Percentiles rank a stretch among this genome's conserved stretches.
Evolutionary conservation across 768 basidiomycete species (phyloP).

Genomic region (Gyrodon lividus): DNA sequence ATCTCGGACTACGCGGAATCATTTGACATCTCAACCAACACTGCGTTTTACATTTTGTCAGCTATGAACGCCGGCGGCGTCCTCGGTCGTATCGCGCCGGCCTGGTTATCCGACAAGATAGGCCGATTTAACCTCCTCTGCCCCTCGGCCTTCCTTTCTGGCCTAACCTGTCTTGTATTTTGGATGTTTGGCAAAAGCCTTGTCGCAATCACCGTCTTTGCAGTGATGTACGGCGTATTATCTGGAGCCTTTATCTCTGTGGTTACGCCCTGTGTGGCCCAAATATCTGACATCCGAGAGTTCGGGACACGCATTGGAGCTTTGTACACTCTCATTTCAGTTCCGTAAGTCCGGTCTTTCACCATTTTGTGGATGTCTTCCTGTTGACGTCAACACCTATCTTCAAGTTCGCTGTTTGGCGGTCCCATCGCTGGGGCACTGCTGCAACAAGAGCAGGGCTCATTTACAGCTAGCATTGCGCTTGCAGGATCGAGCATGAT

Average conservation of each 20-base stretch:
- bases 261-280: conserved; percentile 64
- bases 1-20: conserved; percentile 58
- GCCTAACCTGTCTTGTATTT: conserved; percentile 54
- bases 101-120: conserved; percentile 60
- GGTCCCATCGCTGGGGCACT: conserved; percentile 64
- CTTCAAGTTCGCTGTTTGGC: conserved; percentile 55
- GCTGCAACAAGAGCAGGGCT: conserved; percentile 45
- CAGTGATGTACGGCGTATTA: conserved; percentile 58
- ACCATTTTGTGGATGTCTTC: background rate
- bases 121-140: conserved; percentile 68
- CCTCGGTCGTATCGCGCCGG: conserved; percentile 62
- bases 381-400: background rate
- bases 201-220: conserved; percentile 47
- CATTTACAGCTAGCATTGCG: conserved; percentile 49
- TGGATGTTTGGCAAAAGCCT: conserved; percentile 52
- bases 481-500: conserved; percentile 61
- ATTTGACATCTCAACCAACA: conserved; percentile 34
- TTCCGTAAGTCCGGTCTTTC: conserved; percentile 56
- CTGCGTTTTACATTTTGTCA: conserved; percentile 57
- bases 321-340: conserved; percentile 61
- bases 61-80: conserved; percentile 70
- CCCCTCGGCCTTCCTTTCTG: conserved; percentile 61
- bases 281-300: conserved; percentile 57
- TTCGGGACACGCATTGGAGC: conserved; percentile 65
- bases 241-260: conserved; percentile 70